Evolutionary conservation across 1,284 basidiomycete species (phyloP), one percentile per base, ranked within the genome.

Genomic region (Papiliotrema flavescens): DNA sequence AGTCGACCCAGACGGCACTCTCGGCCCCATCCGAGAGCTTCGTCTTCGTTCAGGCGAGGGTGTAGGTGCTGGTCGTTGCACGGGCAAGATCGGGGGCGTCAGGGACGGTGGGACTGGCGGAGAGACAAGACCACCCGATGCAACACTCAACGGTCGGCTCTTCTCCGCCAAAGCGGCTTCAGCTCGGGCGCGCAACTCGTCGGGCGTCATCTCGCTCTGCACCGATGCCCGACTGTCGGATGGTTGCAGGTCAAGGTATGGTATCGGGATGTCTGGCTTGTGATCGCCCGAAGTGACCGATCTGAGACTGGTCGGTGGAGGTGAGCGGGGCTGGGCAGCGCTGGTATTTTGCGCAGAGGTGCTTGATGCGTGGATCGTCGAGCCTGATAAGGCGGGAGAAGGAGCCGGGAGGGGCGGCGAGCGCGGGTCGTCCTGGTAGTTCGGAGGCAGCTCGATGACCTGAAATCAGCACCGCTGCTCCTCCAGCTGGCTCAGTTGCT

Each of bases 381-480:
- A 32, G 28, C 28, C 24, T 13, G 36, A 22, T n/a, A 14, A 53
- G 11, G n/a, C 45, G n/a, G 41, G 39, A 34, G 42, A 28, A 24
- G 36, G 35, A 5, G 15, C 7, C 15, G 11, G 39, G 40, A 22
- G 24, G 15, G 35, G 40, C 4, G 8, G 36, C 9, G 20, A 17
- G 17, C 35, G 41, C 5, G 41, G 50, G 11, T 52, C 53, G 32
- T 44, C 22, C 4, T 35, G 47, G 42, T 67, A 67, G 22, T 50
- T 54, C 4, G 66, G 66, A 13, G 66, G 66, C 14, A 67, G 51
- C 53, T 67, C 66, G 26, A 67, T 60, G 0, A 67, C 61, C 44
- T 49, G 19, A n/a, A 22, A 39, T 49, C 47, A 49, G 47, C 32
- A 4, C 37, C 5, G 28, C 8, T 14, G 32, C 26, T 48, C 46